Base-by-base conservation (phyloP, 495 filamentous ascomycete genomes). In the Pyrenopolyporus hunteri region DNA sequence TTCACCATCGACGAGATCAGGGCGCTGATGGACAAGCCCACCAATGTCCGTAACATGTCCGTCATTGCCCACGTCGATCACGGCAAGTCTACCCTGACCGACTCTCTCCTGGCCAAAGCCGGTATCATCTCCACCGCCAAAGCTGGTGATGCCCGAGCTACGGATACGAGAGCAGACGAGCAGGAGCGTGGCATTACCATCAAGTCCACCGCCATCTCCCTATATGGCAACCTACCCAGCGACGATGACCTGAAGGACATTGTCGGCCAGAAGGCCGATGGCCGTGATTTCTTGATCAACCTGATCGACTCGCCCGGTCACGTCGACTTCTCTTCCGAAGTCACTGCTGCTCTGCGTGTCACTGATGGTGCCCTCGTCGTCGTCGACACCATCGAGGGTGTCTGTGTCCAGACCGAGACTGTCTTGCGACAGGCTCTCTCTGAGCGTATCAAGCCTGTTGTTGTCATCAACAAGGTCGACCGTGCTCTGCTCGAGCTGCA, bases 31-130 rank as follows among this genome's bases (percentile, higher is more conserved):
- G 93, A 97, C 90, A 89, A 90, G 77, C 86, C 89, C 80, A 89
- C 88, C 74, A 98, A 98, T 84, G 94, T 98, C 85, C 91, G 94
- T 79, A 79, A 80, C 74, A 99, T 98, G 95, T 97, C 94, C 81
- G 94, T 99, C 78, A 99, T 99, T 90, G 94, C 94, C 78, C 94
- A 99, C 83, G 92, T 98, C 85, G 94, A 98, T 84, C 94, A 98
- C 86, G 94, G 94, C 83, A 98, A 98, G 82, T 98, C 94, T 70
- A 98, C 94, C 73, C 85, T 98, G 69, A 96, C 92, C 85, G 94
- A 99, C 79, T 97, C 94, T 68, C 92, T 99, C 70, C 89, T 99
- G 74, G 91, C 96, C 79, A 95, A 93, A 78, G 95, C 95, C 73
- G 94, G 94, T 90, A 99, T 99, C 72, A 99, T 99, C 77, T 98